Evolutionary conservation across 495 filamentous ascomycete genomes (phyloP).

Genomic region (Cudoniella acicularis): DNA sequence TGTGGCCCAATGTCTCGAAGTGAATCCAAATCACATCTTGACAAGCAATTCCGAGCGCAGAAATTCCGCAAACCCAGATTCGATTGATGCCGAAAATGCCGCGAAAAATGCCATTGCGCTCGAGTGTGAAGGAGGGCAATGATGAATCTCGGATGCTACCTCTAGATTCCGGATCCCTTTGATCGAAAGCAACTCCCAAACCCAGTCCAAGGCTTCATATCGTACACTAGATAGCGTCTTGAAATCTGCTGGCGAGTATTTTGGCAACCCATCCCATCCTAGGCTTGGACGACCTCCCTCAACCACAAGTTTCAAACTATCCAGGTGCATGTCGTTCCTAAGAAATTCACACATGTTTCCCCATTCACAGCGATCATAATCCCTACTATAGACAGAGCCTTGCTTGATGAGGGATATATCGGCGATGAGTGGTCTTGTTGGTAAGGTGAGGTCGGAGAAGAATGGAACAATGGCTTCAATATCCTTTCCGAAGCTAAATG

Average conservation of each 20-base stretch:
- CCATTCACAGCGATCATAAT: slow-evolving; percentile 53
- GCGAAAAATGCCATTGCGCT: slow-evolving; percentile 37
- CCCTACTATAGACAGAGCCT: slow-evolving; percentile 40
- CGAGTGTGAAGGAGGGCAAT: slow-evolving; percentile 15
- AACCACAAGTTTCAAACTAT: slow-evolving; percentile 40
- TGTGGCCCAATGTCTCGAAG: neutral
- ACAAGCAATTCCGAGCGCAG: slow-evolving; percentile 32
- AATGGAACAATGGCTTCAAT: slow-evolving; percentile 54
- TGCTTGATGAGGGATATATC: slow-evolving; percentile 45
- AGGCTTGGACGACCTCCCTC: slow-evolving; percentile 40
- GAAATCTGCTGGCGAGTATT: slow-evolving; percentile 38
- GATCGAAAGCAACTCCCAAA: slow-evolving; percentile 38
- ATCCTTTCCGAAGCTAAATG: slow-evolving; percentile 48
- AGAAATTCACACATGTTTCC: slow-evolving; percentile 39
- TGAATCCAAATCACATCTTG: neutral
- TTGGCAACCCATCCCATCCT: slow-evolving; percentile 36
- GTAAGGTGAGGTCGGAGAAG: slow-evolving; percentile 46
- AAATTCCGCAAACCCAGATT: slow-evolving; percentile 44
- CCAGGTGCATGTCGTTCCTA: slow-evolving; percentile 27
- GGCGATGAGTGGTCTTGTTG: slow-evolving; percentile 37
- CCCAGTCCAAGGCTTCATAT: slow-evolving; percentile 48
- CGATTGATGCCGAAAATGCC: slow-evolving; percentile 48
- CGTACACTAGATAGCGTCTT: slow-evolving; percentile 31
- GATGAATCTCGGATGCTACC: slow-evolving; percentile 17
- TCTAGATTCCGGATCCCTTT: slow-evolving; percentile 19